phyloP scores from a whole-genome alignment of 139 green algal genomes.

The Micractinium conductrix region DNA sequence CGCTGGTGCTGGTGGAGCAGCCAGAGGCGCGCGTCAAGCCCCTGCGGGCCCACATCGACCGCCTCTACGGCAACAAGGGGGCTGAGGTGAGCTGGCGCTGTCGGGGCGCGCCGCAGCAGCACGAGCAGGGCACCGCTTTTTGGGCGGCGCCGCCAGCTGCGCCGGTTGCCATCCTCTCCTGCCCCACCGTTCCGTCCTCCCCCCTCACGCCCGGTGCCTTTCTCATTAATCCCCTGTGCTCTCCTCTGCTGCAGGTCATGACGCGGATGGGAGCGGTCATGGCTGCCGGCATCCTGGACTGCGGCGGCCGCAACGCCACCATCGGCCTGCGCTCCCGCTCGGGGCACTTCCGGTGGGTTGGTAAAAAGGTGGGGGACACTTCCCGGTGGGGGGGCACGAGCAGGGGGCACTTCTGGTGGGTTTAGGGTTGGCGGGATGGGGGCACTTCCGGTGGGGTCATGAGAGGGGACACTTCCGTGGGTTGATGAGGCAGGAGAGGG shows the following conservation, averaged over 20 bases:
- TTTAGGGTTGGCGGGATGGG: too few species aligned
- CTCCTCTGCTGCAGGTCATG: slow-evolving; percentile 40
- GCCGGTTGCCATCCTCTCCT: neutral
- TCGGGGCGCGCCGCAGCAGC: neutral
- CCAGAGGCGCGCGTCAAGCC: slow-evolving; percentile 62
- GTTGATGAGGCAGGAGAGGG: too few species aligned
- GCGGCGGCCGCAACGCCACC: slow-evolving; percentile 93
- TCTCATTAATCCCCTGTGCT: neutral
- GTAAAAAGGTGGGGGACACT: too few species aligned
- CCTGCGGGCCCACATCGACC: slow-evolving; percentile 83
- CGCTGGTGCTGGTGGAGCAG: slow-evolving; percentile 92
- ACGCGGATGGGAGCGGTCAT: slow-evolving; percentile 95
- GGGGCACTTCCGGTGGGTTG: slow-evolving; percentile 67
- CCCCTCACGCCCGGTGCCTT: too few species aligned
- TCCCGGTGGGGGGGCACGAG: too few species aligned
- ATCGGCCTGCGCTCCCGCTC: slow-evolving; percentile 77
- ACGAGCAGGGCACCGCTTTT: neutral
- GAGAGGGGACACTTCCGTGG: too few species aligned
- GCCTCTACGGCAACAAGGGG: slow-evolving; percentile 90
- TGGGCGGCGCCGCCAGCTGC: neutral
- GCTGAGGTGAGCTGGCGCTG: slow-evolving; percentile 78
- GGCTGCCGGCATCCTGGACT: slow-evolving; percentile 93
- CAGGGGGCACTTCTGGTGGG: too few species aligned
- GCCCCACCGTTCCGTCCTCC: neutral
- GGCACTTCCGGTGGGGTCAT: too few species aligned